Evolutionary conservation across 2,329 filamentous ascomycete genomes (phyloP), one percentile per base, ranked within the genome.

Genomic region (Ascochyta viciae-villosae): DNA sequence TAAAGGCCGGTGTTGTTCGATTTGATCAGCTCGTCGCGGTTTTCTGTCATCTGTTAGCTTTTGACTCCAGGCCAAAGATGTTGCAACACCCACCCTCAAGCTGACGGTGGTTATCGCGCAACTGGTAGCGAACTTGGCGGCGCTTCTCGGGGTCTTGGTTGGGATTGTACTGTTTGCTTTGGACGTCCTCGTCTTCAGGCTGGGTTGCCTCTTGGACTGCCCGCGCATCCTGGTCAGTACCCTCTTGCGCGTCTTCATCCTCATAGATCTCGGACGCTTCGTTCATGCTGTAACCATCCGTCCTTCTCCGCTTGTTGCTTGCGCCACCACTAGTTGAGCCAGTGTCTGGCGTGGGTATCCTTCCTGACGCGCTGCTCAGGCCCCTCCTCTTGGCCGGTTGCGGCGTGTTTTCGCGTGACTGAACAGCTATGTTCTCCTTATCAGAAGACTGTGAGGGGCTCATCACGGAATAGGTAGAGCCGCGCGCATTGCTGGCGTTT

Each of bases 91-190:
- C 75, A 85, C 86, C 85, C 60, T 89, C 72, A 77, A 89, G 76
- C 39, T 85, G 80, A 45, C 82, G 78, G 24, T 82, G 80, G n/a
- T 96, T 80, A 39, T 88, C 85, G 60, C 93, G 85, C 55, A 92
- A 82, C 9, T 82, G 83, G 54, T 86, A 86, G 57, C 92, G 89
- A 31, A 96, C 78, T 49, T 81, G 78, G 23, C 93, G 84, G 37
- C 92, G 86, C 74, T 92, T 85, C 39, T 89, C 85, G 12, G 89
- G 81, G 53, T 91, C 83, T 72, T 97, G 94, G 58, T 96, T 88
- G 0, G 92, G 93, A 69, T 97, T 90, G 74, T 93, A 96, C 61
- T 77, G 85, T 51, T 53, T 68, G 26, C 73, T 70, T 8, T 75
- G 65, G n/a, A 66, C 65, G 19, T 64, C 66, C 0, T 70, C 53